Base-by-base conservation (phyloP, 1,284 basidiomycete species). In the Athelia psychrophila region DNA sequence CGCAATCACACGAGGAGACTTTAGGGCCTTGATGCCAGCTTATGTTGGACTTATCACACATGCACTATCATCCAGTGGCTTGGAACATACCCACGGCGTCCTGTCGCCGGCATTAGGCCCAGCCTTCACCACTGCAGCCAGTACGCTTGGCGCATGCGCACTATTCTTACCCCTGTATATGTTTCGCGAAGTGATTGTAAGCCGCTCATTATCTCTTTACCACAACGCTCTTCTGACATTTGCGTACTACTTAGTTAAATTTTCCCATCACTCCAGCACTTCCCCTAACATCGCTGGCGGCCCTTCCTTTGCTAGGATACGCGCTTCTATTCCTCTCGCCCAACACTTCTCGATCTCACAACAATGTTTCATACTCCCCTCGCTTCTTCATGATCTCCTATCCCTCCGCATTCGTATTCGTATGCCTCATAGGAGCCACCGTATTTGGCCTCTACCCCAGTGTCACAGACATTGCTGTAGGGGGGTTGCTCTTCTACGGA, bases 41-140 rank as follows among this genome's bases (percentile, higher is more conserved):
- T 88, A 91, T 66, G 77, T 75, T 4, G 87, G 85, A 2, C 63
- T 91, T 4, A 51, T 77, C 9, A 56, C 85, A 2, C 78, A 89
- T 60, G 81, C 79, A 2, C 56, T 85, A 19, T 71, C 79, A 3
- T 82, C 85, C 1, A 78, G 69, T 54, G 81, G 77, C 19, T 66
- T 85, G 44, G 84, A 88, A 45, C 80, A 88, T 56, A 83, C 85
- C 2, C 71, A 80, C 38, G 69, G 75, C 44, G 72, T 80, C 20
- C 67, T 88, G 23, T 74, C 78, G 3, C 79, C 84, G 10, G 77
- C 79, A 8, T 64, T 88, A 16, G 83, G 79, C 27, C 73, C 71
- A 25, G 76, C 72, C 12, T 74, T 81, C 58, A 75, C 77, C 27
- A 73, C 76, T 13, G 79, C 81, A 19, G 73, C 77, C 3, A 79